phyloP scores from a whole-genome alignment of 768 basidiomycete species.

The Boletus barrowsii region DNA sequence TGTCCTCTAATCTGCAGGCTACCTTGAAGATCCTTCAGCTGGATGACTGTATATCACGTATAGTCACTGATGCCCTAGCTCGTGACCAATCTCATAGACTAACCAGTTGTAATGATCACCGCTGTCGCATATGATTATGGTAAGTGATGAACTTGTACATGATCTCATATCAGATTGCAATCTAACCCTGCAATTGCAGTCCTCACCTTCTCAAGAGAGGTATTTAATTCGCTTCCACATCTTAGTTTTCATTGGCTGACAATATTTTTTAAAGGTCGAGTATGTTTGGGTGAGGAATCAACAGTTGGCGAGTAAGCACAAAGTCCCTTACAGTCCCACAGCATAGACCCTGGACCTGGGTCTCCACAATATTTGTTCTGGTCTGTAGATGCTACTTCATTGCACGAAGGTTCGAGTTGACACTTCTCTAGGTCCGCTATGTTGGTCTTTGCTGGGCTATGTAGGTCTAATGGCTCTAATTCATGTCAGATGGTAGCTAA shows the following conservation, averaged over 20 bases:
- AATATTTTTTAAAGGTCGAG: slow-evolving; percentile 4
- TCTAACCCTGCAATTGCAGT: not conserved
- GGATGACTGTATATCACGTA: not conserved
- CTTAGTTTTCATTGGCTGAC: not conserved
- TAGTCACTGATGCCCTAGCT: not conserved
- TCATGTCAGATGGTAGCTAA: not conserved
- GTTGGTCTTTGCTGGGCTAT: not conserved
- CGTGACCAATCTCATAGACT: not conserved
- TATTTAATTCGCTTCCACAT: not conserved
- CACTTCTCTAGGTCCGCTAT: not conserved
- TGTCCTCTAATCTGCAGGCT: not conserved
- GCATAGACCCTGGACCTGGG: slow-evolving; percentile 7
- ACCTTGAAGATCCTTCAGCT: not conserved
- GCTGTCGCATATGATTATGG: slow-evolving; percentile 9
- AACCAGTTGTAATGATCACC: not conserved
- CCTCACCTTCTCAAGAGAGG: slow-evolving; percentile 9
- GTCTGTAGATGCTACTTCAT: not conserved
- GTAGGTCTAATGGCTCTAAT: not conserved
- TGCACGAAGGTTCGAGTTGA: not conserved
- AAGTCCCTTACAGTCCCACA: not conserved
- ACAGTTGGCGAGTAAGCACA: not conserved
- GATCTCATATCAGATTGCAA: not conserved
- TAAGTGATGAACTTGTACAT: not conserved
- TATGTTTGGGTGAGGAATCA: slow-evolving; percentile 15
- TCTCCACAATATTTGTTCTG: slow-evolving; percentile 12